Evolutionary conservation across 345 rosid genomes (phyloP), one percentile per base, ranked within the genome.

Genomic region (Cardamine occulta): DNA sequence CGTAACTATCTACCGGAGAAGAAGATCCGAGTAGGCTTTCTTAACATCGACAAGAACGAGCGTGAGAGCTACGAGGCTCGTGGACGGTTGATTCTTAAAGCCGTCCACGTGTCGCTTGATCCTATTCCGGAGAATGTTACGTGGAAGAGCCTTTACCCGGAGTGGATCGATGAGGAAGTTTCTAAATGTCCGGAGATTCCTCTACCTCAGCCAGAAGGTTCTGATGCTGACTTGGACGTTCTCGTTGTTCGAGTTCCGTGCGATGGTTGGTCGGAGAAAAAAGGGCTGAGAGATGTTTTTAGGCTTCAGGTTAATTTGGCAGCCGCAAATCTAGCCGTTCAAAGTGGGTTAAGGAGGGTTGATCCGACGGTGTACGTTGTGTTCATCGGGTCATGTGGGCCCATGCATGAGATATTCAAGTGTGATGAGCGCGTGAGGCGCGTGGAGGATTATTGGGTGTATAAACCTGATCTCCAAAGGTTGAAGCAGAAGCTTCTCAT

Each of bases 251-350:
- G 69, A 73, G 88, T 85, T 17, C 96, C 96, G 2, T 89, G 99
- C 13, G 81, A 75, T 1, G 82, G 78, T 2, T 69, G 73, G 28
- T 59, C 74, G 11, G 82, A 58, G 59, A 63, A 62, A 34, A 42
- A 80, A 52, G 93, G 90, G 61, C 32, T 80, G 5, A 85, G 96
- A 78, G 90, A 91, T 44, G 80, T 89, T 79, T 74, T 80, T 18
- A 83, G 96, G 87, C 78, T 95, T 64, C 97, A 95, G 49, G 87
- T 90, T 19, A 91, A 88, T 72, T 32, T 95, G 80, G 93, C 88
- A 72, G 93, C 80, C 63, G 97, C 97, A 2, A 88, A 84, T 68
- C 79, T 91, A n/a, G 88, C 79, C n/a, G 89, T 84, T 54, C 55
- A 66, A 21, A 86, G 84, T 45, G 87, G 90, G 4, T 34, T 42